Evolutionary conservation across 192 early-diverging fungal genomes (phyloP), one percentile per base, ranked within the genome.

Genomic region (Funneliformis geosporum): DNA sequence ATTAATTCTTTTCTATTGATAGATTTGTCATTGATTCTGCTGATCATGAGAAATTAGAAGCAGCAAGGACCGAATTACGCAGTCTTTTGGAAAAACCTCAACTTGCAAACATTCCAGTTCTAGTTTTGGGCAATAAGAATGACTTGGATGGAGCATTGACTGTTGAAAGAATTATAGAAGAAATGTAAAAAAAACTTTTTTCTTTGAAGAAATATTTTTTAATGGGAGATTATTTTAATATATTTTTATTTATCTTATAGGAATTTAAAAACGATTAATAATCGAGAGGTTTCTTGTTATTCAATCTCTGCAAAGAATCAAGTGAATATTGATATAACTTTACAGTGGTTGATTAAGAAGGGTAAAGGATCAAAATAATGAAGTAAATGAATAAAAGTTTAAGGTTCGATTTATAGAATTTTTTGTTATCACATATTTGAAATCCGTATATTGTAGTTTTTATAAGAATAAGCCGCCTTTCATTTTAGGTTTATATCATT

Each of bases 41-140:
- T 5, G 98, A 99, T 87, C 94, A 93, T 77, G 92, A 90, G 46
- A 98, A 98, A 81, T 78, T 99, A 78, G 95, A 94, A 43, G 95
- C 95, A 73, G 96, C 97, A 25, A 89, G 93, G 61, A 94, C 93
- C 18, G 98, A 99, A 84, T 91, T 99, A 40, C 93, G 94, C 87
- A 92, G 87, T 65, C 82, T 99, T 33, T 87, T 99, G 76, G 95
- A 98, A 75, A 98, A 98, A 84, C 95, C 97, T 25, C 95, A 95
- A 84, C 86, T 99, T 74, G 91, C 92, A 1, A 93, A 91, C 73
- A 99, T 99, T 60, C 98, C 98, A 21, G 92, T 99, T n/a, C 89
- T 99, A 38, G 96, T 99, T 23, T 90, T 99, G 25, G 98, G 96
- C 1, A 99, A 99, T 86, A 99, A 99, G 90, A 99, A 99, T 77